These are phyloP conservation scores for Agrocybe pediades DNA, from an alignment of 768 basidiomycete species.

Conservation along the genomic window DNA sequence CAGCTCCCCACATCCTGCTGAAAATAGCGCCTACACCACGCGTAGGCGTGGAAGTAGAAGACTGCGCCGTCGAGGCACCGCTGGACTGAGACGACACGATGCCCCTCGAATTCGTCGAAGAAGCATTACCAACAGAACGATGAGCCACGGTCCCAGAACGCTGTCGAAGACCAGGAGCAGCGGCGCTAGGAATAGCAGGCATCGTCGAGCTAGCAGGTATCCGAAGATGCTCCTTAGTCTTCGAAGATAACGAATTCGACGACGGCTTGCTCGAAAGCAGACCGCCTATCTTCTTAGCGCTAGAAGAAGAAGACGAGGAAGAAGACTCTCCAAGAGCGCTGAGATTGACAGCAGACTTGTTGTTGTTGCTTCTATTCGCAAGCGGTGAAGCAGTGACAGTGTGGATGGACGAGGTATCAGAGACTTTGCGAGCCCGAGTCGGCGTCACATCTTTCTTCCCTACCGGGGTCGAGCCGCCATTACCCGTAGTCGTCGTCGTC, in stretches of 20 bases:
- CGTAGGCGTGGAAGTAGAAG: conserved; percentile 11
- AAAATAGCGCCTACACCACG: conserved; percentile 52
- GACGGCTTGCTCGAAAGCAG: conserved; percentile 23
- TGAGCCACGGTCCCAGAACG: conserved; percentile 21
- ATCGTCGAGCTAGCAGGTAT: conserved; percentile 33
- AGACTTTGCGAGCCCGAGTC: conserved; percentile 40
- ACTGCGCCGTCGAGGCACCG: neutral
- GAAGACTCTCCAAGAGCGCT: conserved; percentile 8
- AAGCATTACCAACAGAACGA: conserved; percentile 15
- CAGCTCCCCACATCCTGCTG: conserved; percentile 76
- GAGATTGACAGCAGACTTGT: conserved; percentile 2
- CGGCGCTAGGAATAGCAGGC: conserved; percentile 24
- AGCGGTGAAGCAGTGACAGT: conserved; percentile 40
- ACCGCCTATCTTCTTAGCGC: conserved; percentile 15
- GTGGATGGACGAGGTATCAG: conserved; percentile 53
- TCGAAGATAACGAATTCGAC: conserved; percentile 10
- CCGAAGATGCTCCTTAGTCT: conserved; percentile 17
- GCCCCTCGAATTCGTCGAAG: conserved; percentile 1
- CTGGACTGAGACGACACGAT: neutral
- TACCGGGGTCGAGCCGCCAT: neutral
- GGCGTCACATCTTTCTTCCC: conserved; percentile 20
- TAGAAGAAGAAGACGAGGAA: no score
- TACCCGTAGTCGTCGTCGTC: no score
- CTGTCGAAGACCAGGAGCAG: conserved; percentile 13
- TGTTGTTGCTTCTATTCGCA: conserved; percentile 12